Evolutionary conservation across 2,329 filamentous ascomycete genomes (phyloP), one percentile per base, ranked within the genome.

Genomic region (Aspergillus sp.): DNA sequence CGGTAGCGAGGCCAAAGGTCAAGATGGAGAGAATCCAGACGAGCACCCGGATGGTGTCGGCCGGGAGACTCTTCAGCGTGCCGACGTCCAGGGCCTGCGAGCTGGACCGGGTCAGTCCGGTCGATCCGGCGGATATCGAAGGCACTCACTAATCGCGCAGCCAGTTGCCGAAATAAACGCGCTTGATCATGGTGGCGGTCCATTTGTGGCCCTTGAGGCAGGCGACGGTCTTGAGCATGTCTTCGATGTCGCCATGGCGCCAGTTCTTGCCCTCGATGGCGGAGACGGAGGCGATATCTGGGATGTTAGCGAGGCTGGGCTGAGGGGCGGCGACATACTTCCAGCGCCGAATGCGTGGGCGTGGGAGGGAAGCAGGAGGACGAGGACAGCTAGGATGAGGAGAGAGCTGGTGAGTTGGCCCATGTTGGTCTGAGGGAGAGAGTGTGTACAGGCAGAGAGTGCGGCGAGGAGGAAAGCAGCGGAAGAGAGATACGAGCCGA

Each of bases 101-200:
- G 57, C 60, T 63, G n/a, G n/a, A 30, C 5, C 7, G 20, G 13
- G 15, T 16, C 29, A 30, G 7, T 13, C 6, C n/a, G n/a, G 24
- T 12, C 11, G 6, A 10, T 22, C n/a, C 1, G 20, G 15, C 26
- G 15, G 14, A 16, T 8, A 19, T 6, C 7, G 8, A 26, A 12
- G 15, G 6, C 5, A 51, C 58, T 48, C 39, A 63, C 58, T 91
- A 91, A 63, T 89, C 84, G 39, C 84, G 74, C 25, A 89, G 66
- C 83, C 84, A 91, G 60, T 91, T 91, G 25, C 84, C 83, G 64
- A 89, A 89, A 61, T 86, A 89, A 17, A 80, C 79, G 34, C 82
- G 72, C 61, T 82, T 81, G 33, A 89, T 71, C 62, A 83, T 75
- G 68, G 83, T 78, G 10, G 77, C 77, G 1, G 81, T 83, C 84